Base-by-base conservation (phyloP, 1,284 basidiomycete species). In the Cerioporus squamosus region DNA sequence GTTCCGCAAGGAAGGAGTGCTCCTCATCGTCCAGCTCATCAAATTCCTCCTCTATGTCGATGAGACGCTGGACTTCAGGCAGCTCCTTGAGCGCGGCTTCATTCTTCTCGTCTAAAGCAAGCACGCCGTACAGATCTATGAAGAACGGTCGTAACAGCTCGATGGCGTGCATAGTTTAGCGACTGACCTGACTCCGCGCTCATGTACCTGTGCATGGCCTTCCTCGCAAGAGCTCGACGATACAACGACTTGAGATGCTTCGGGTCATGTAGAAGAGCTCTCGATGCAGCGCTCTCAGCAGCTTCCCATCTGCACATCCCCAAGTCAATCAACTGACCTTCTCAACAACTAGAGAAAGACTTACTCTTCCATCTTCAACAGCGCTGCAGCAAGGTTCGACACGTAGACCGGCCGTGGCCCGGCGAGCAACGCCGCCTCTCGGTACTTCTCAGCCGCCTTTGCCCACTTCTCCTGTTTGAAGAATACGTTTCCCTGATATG, bases 211-310 rank as follows among this genome's bases (percentile, higher is more conserved):
- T 71, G 63, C 50, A 74, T 69, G 33, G 73, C 76, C 47, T 78
- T 75, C 14, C 79, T 68, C 2, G 80, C 78, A 0, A 78, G 58
- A 9, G 76, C 81, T 38, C 82, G 70, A 12, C 76, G 67, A 57
- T 76, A 81, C 6, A 81, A 72, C 5, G 79, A 80, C 59, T 79
- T 78, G 15, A 75, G 53, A 29, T 73, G 72, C 60, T 72, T 73
- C 1, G 79, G 80, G 46, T 81, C 75, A 24, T 76, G 67, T 3
- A 70, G 63, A 18, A 82, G 69, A 0, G 79, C 79, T 15, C 74
- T 68, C 2, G 72, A 74, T 4, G 81, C 78, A 6, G 75, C 74
- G 40, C 72, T 69, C 14, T 79, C 77, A 1, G 81, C 81, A 45
- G 76, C 69, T 43, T 74, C 74, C 64, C 77, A 80, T 53, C 80